Base-by-base conservation (phyloP, 345 rosid species). In the Gossypioides kirkii region DNA sequence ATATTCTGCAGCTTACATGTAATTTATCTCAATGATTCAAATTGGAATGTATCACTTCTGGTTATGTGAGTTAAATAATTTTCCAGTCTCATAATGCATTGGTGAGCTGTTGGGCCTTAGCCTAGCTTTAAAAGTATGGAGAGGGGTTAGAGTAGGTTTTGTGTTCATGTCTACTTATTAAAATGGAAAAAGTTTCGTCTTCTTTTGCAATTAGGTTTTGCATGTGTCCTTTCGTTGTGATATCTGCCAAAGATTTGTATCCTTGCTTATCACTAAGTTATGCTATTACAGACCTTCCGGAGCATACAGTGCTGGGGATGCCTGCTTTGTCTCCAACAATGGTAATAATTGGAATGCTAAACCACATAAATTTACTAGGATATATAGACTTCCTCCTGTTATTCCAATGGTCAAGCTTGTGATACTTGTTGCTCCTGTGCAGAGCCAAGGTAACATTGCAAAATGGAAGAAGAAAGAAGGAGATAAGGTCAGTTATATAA, bases 241-340 rank as follows among this genome's bases (percentile, higher is more conserved):
- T 46, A 67, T 14, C 42, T 25, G 41, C 14, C 42, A 67, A 46
- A 25, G 22, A 46, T 16, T 23, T 23, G 20, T 45, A 41, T 14
- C 55, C 71, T 47, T 68, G 58, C 71, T 68, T 49, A 43, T 61
- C 58, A 18, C 25, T 58, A 53, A 58, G 58, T 74, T 75, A 41
- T 84, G 47, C 79, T 49, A 22, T 74, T 79, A 61, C 85, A 94
- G 97, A 90, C 71, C 74, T 74, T 79, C 80, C 90, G 74, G 36
- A 89, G 13, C 94, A 94, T 77, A 71, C 81, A 10, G 85, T 92
- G 77, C 78, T 94, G 50, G 85, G 90, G 79, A 90, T 94, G 98
- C 98, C 98, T 62, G 98, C 98, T 70, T 84, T 92, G 85, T 94
- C 98, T 76, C 98, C 98, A n/a, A 89, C 98, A 63, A 94, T 94